Evolutionary conservation across 2,329 filamentous ascomycete species (phyloP), one percentile per base, ranked within the genome.

Genomic region (Colletotrichum sp.): DNA sequence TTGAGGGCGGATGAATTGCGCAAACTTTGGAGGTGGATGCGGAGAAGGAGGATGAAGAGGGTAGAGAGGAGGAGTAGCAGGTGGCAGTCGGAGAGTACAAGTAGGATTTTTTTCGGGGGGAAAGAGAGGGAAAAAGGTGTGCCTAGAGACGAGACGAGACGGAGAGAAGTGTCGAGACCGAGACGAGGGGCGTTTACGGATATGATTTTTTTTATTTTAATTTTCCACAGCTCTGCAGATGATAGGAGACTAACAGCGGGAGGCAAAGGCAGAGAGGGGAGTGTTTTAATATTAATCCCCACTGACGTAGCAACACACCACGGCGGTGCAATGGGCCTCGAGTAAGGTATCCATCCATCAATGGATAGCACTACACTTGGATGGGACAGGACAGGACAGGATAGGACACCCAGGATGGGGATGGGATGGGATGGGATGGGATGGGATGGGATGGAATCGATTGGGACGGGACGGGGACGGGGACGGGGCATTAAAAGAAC

Each of bases 221-320:
- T 12, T 78, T 74, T 55, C 74, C 73, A 75, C 55, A 55, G 62
- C 62, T 72, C 32, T 66, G 69, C 69, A 72, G 62, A 62, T 21
- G 56, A 67, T 32, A 63, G 55, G 73, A 72, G 63, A 59, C 63
- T 63, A 71, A 68, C 36, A 52, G 70, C 59, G 36, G 64, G 55
- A 55, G 48, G 56, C n/a, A 55, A 28, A 59, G 34, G 56, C 43
- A 62, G 63, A 24, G 65, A 61, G 61, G 69, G 70, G 69, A 69
- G 58, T 69, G 65, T 48, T 69, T 76, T 77, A 77, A 77, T 77
- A 77, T 77, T 77, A 71, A 67, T 77, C 76, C 30, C 76, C 76
- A 77, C 76, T 72, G 74, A 75, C 71, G 76, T 74, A 74, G 70
- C 68, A 71, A 63, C 74, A 62, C 63, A 70, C 73, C 62, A 63